A percentile compares a stretch with the other conserved stretches of the same genome.
Conservation (phyloP, 179 eudicot genomes). For the Sideroxylon spinosum region DNA sequence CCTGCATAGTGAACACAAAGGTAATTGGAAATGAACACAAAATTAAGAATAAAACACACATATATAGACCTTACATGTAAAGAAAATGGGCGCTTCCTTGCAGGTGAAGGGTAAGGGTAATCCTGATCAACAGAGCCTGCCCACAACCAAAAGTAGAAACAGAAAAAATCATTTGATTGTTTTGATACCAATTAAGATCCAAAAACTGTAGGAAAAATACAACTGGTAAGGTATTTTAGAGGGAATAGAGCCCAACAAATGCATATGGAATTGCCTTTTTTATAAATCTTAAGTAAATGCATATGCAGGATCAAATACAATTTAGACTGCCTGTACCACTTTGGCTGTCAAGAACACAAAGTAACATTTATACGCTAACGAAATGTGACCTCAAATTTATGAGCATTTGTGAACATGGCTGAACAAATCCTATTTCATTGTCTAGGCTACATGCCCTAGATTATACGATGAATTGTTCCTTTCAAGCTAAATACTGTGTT, state of each 20-base stretch:
- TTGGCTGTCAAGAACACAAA: not conserved
- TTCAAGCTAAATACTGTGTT: too few relatives aligned
- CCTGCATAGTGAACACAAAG: constrained; percentile 27
- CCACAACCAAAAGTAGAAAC: not conserved
- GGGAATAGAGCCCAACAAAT: not conserved
- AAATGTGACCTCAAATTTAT: not conserved
- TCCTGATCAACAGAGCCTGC: constrained; percentile 12
- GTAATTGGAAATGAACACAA: not conserved
- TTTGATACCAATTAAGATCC: not conserved
- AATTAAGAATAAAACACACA: not conserved
- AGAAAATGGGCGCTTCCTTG: constrained; percentile 36
- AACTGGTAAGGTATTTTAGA: not conserved
- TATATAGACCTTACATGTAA: constrained; percentile 24
- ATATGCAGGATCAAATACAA: not conserved
- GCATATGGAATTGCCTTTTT: not conserved
- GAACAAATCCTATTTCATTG: not conserved
- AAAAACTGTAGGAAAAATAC: not conserved
- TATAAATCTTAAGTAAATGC: not conserved
- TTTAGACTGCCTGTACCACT: not conserved
- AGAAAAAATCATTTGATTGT: not conserved
- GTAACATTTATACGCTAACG: not conserved
- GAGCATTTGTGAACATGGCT: not conserved
- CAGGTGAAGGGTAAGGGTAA: constrained; percentile 24
- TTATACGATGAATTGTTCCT: not conserved
- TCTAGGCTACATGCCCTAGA: not conserved